phyloP scores from a whole-genome alignment of 257 asterid genomes.

The Solanum arcanum region DNA sequence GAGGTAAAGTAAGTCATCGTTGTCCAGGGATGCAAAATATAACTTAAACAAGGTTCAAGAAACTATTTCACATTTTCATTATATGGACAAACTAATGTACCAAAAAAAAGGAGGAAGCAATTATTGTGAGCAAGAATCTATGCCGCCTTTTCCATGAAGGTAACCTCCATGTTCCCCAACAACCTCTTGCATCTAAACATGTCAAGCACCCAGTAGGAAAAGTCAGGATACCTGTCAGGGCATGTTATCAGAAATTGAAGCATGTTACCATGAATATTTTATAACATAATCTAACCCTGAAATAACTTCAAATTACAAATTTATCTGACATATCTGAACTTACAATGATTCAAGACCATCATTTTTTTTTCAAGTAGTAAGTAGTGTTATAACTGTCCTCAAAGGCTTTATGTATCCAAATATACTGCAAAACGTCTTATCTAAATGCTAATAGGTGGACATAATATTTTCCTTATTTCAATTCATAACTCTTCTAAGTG shows the following conservation, averaged over 20 bases:
- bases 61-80: background rate
- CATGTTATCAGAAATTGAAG: conserved; percentile 66
- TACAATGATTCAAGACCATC: background rate
- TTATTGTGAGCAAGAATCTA: conserved; percentile 1
- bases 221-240: conserved; percentile 98
- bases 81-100: background rate
- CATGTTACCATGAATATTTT: background rate
- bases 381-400: background rate
- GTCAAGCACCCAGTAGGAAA: conserved; percentile 48
- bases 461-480: background rate
- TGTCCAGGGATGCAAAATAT: conserved; percentile 80
- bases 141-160: conserved; percentile 99
- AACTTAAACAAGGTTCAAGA: conserved; percentile 23
- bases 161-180: conserved; percentile 98
- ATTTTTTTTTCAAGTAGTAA: background rate
- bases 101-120: background rate
- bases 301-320: background rate
- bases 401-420: background rate
- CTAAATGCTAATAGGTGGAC: background rate
- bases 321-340: background rate
- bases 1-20: conserved; percentile 94
- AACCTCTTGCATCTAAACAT: conserved; percentile 87
- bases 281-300: background rate
- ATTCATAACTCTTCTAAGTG: background rate
- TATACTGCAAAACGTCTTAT: background rate